Evolutionary conservation across 2,329 filamentous ascomycete species (phyloP).

Genomic region (Aspergillus amoenus): DNA sequence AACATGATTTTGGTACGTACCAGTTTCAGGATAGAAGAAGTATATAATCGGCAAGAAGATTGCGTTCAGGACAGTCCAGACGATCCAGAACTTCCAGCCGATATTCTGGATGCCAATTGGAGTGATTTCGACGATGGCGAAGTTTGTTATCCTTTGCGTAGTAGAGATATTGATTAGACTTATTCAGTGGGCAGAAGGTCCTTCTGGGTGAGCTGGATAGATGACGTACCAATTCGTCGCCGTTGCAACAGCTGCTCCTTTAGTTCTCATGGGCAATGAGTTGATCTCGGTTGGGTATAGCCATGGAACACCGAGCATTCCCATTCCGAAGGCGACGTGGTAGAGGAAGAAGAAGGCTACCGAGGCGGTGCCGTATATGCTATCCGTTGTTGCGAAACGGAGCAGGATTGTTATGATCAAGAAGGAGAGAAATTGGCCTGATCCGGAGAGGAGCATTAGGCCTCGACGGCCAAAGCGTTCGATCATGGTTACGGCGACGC

Average conservation of each 20-base stretch:
- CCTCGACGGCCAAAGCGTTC: conserved; percentile 56
- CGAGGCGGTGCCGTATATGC: conserved; percentile 30
- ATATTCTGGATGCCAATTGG: conserved; percentile 45
- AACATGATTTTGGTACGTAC: neutral
- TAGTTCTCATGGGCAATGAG: conserved; percentile 47
- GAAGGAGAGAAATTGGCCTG: conserved; percentile 53
- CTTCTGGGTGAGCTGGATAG: neutral
- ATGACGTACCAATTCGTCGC: conserved; percentile 46
- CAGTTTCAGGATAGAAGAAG: conserved; percentile 38
- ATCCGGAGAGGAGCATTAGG: conserved; percentile 56
- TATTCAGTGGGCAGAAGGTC: neutral
- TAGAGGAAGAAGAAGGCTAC: conserved; percentile 55
- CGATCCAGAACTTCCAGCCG: conserved; percentile 46
- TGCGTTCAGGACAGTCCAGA: conserved; percentile 47
- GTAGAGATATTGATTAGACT: too few species aligned
- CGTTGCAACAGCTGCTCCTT: conserved; percentile 48
- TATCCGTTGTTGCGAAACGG: conserved; percentile 31
- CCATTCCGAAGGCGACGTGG: conserved; percentile 52
- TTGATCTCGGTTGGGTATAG: conserved; percentile 46
- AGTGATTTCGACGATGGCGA: conserved; percentile 45
- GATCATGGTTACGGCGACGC: conserved; percentile 49
- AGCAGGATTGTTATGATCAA: conserved; percentile 53
- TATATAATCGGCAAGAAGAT: conserved; percentile 51
- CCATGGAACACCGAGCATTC: conserved; percentile 44
- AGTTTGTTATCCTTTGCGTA: conserved; percentile 21